These are phyloP conservation scores for Trichophyton mentagrophytes DNA, from an alignment of 2,329 filamentous ascomycete genomes.

Conservation along the genomic window DNA sequence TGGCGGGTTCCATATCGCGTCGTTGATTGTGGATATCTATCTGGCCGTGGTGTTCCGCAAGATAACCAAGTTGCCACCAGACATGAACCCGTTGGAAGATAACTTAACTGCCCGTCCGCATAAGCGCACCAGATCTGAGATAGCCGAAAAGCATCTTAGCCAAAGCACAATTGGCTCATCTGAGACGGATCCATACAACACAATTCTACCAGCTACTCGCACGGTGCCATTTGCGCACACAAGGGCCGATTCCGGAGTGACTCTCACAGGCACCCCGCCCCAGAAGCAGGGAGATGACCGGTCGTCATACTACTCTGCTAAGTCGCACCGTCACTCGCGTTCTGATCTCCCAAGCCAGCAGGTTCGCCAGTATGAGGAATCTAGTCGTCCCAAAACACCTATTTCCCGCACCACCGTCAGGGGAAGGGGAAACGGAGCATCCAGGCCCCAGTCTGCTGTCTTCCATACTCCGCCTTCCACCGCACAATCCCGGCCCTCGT, in stretches of 20 bases:
- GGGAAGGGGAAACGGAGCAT: slow-evolving; percentile 20
- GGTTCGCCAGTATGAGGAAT: slow-evolving; percentile 19
- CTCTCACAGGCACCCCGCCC: slow-evolving; percentile 34
- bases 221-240: slow-evolving; percentile 72
- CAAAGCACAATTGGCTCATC: slow-evolving; percentile 35
- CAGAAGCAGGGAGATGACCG: slow-evolving; percentile 32
- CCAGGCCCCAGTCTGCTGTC: slow-evolving; percentile 22
- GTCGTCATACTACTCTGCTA: slow-evolving; percentile 39
- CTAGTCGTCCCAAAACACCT: slow-evolving; percentile 20
- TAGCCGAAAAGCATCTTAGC: slow-evolving; percentile 50
- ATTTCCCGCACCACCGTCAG: slow-evolving; percentile 19
- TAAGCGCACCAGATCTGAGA: slow-evolving; percentile 58
- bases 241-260: slow-evolving; percentile 50
- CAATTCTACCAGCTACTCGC: slow-evolving; percentile 23
- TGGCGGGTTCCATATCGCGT: slow-evolving; percentile 56
- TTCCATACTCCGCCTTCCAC: slow-evolving; percentile 21
- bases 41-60: slow-evolving; percentile 67
- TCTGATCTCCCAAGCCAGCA: slow-evolving; percentile 23
- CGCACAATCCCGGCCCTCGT: slow-evolving; percentile 14
- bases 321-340: slow-evolving; percentile 22
- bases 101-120: slow-evolving; percentile 63
- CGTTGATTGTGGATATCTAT: slow-evolving; percentile 59
- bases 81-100: slow-evolving; percentile 88
- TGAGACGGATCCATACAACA: slow-evolving; percentile 28
- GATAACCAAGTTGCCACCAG: slow-evolving; percentile 70